These are phyloP conservation scores for Nothophaeocryptopus gaeumannii DNA, from an alignment of 2,329 filamentous ascomycete species.

Conservation along the genomic window DNA sequence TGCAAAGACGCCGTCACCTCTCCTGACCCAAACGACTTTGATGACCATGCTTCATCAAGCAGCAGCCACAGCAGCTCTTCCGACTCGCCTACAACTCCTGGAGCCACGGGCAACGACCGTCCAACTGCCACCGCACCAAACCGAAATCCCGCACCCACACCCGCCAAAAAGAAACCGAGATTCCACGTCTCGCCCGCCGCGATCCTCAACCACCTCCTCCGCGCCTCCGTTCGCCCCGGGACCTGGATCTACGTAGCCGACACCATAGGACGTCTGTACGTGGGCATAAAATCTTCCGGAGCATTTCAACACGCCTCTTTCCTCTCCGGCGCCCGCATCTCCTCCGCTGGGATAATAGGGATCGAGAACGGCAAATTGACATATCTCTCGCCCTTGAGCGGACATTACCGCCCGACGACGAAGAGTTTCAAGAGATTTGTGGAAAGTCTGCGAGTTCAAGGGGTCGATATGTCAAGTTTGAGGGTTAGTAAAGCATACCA, in stretches of 20 bases:
- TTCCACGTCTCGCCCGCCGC: slow-evolving; percentile 68
- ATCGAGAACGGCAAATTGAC: slow-evolving; percentile 74
- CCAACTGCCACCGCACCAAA: slow-evolving; percentile 47
- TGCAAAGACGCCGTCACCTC: slow-evolving; percentile 13
- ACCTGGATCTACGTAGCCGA: slow-evolving; percentile 93
- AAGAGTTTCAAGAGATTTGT: slow-evolving; percentile 80
- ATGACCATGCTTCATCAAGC: slow-evolving; percentile 1
- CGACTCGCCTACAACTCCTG: slow-evolving; percentile 32
- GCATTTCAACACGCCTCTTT: slow-evolving; percentile 92
- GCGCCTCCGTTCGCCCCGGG: slow-evolving; percentile 74
- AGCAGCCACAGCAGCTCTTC: slow-evolving; percentile 41
- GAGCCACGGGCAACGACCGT: slow-evolving; percentile 36
- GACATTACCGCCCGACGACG: slow-evolving; percentile 81
- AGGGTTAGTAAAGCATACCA: slow-evolving; percentile 69
- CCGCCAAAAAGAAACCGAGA: slow-evolving; percentile 42
- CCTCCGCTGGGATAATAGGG: slow-evolving; percentile 77
- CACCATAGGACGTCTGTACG: slow-evolving; percentile 77
- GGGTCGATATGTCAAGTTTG: slow-evolving; percentile 70
- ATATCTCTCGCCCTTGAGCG: slow-evolving; percentile 64
- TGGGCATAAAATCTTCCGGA: slow-evolving; percentile 83
- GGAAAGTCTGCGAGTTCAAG: slow-evolving; percentile 64
- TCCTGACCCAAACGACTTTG: slow-evolving; percentile 5
- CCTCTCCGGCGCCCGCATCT: slow-evolving; percentile 75
- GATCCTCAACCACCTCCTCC: slow-evolving; percentile 73
- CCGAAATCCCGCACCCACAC: not conserved